Evolutionary conservation across 139 green algal genomes (phyloP), one percentile per base, ranked within the genome.

Genomic region (Coccomyxa sp.): DNA sequence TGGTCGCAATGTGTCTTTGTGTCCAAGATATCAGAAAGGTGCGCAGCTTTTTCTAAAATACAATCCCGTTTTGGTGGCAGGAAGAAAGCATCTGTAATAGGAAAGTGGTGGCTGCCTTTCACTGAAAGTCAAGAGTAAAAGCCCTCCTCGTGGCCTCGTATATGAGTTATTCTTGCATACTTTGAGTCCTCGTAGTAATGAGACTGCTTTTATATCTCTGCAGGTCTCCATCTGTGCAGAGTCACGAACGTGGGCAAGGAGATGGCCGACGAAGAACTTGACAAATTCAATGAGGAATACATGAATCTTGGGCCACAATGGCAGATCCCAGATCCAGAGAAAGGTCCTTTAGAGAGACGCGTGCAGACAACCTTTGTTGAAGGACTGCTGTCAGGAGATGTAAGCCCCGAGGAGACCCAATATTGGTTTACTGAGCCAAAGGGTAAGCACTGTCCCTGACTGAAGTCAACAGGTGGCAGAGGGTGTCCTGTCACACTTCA

Each of bases 351-450:
- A 59, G 81, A 90, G 77, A 83, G 78, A 15, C 32, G 45, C 14
- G 86, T 90, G 28, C 67, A 68, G 51, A 77, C 59, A n/a, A 84
- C 87, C 4, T 90, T 82, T 21, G 78, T 88, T 68, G 87, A 90
- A 23, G 87, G 82, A 0, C 71, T 90, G 18, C 79, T 90, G 28
- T 16, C 25, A 10, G 87, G 85, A 0, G 79, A 85, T 13, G 45
- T 90, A 15, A 86, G 87, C 60, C 59, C 66, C 0, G 85, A 86
- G 45, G 87, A 86, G 13, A 74, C 78, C n/a, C 16, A 85, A 14
- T 90, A 85, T 60, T 90, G 87, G 87, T 90, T 90, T 78, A 86
- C 79, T 7, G 87, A 90, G 71, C 87, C 87, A 0, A n/a, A 59
- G 71, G 81, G 85, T 88, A 58, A 68, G 67, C 30, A 32, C 74